These are phyloP conservation scores for Trebouxiophyceae sp. DNA, from an alignment of 163 green algal genomes.

Conservation along the genomic window DNA sequence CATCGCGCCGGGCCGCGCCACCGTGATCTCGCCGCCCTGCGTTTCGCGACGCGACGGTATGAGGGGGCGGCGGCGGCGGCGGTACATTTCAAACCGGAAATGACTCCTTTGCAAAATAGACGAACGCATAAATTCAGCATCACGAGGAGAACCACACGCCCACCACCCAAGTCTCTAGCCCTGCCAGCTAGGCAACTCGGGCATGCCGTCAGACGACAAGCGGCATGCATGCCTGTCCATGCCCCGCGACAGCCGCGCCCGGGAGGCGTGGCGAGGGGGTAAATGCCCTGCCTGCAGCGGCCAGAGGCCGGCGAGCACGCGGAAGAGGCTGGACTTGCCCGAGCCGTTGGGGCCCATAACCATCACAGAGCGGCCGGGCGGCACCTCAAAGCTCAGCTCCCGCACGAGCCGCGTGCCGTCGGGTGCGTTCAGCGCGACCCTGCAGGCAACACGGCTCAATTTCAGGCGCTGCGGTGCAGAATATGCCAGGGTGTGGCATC, in stretches of 20 bases:
- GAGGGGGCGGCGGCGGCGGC: too few species aligned
- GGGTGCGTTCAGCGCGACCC: constrained; percentile 70
- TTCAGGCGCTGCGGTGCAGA: too few species aligned
- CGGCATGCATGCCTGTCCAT: neutral
- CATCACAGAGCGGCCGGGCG: constrained; percentile 56
- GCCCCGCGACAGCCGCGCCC: neutral
- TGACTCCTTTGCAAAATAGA: too few species aligned
- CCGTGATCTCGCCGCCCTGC: constrained; percentile 60
- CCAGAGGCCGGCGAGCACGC: constrained; percentile 85
- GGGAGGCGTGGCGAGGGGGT: too few species aligned
- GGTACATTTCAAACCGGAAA: too few species aligned
- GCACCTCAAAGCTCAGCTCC: constrained; percentile 81
- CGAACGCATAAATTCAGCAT: too few species aligned
- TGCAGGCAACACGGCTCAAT: too few species aligned
- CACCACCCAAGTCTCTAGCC: neutral
- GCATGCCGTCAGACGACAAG: neutral
- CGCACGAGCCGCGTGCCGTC: constrained; percentile 75
- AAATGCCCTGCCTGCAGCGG: constrained; percentile 68
- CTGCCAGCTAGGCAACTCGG: neutral
- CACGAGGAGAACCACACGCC: too few species aligned
- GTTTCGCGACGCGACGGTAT: too few species aligned
- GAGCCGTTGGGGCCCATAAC: constrained; percentile 94
- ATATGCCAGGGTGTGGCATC: too few species aligned
- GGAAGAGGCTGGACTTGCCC: constrained; percentile 88
- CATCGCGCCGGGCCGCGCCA: constrained; percentile 49